Base-by-base conservation (phyloP, 305 asterid genomes). In the Fraxinus ornus region DNA sequence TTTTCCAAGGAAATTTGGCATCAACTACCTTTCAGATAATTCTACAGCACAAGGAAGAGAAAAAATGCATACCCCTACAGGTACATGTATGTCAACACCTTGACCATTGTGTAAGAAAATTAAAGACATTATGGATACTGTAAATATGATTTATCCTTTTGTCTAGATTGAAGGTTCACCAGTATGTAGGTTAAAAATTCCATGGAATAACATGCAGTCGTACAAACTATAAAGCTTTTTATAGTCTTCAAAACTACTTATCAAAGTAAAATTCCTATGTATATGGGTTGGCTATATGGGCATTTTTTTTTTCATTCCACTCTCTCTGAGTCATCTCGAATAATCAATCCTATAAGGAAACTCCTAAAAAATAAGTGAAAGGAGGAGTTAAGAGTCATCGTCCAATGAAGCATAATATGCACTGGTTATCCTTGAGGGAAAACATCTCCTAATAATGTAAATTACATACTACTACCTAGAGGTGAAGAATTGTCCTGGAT, bases 341-440 rank as follows among this genome's bases (percentile, higher is more conserved):
- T 17, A 17, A 52, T 17, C 62, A 52, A 47, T 32, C 4, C 72
- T 68, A 15, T 2, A 47, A 10, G n/a, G 10, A 13, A 75, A 19
- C 49, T 70, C 49, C 37, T 30, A 55, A 60, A 57, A 68, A 82
- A n/a, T 36, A 76, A 55, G 74, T 28, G 35, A n/a, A 47, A 70
- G 3, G 72, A 73, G 75, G 52, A 33, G n/a, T 13, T 55, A 0
- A 75, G 39, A 22, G 72, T 26, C 77, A 70, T 30, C n/a, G 28
- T 52, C 44, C 84, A 77, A 26, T 52, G 35, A 32, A 80, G 75
- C 84, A 49, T 37, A 66, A 19, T 49, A 82, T 52, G 78, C 75
- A 75, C 8, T 13, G 60, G 52, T 76, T 19, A 83, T 79, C 82
- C 80, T 47, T 33, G 77, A 85, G 70, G 36, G 4, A 66, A 66